Conservation (phyloP, 2,329 filamentous ascomycete species). For the Trichophyton benhamiae region DNA sequence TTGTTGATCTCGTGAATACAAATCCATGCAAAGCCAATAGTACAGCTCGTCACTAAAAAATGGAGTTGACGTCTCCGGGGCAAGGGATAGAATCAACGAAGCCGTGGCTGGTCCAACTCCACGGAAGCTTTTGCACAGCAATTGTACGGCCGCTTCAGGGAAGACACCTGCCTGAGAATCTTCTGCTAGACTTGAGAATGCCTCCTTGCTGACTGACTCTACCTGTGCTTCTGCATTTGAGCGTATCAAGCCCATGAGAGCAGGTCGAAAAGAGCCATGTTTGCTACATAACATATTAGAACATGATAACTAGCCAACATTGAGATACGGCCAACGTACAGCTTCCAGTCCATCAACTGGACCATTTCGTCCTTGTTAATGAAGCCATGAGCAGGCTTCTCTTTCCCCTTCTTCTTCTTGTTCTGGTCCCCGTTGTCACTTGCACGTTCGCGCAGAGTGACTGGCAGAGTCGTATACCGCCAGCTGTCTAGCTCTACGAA, state of each 20-base stretch:
- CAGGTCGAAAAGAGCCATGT: conserved; percentile 30
- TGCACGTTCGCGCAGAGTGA: conserved; percentile 13
- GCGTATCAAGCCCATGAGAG: conserved; percentile 30
- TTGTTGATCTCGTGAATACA: conserved; percentile 5
- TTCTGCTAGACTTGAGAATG: conserved; percentile 15
- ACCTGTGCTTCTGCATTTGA: conserved; percentile 22
- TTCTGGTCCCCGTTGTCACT: background rate
- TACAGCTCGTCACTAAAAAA: conserved; percentile 36
- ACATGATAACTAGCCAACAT: background rate
- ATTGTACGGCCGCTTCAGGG: conserved; percentile 23
- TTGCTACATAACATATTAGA: conserved; percentile 19
- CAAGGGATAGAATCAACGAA: conserved; percentile 30
- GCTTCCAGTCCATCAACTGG: conserved; percentile 34
- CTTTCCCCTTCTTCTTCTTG: conserved; percentile 4
- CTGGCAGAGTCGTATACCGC: conserved; percentile 27
- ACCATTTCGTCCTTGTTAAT: conserved; percentile 27
- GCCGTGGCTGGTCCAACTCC: conserved; percentile 34
- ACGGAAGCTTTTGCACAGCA: conserved; percentile 25
- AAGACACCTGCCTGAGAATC: conserved; percentile 15
- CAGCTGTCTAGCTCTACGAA: conserved; percentile 27
- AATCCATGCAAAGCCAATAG: conserved; percentile 27
- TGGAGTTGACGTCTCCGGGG: conserved; percentile 17
- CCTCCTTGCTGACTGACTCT: conserved; percentile 18
- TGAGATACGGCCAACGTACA: conserved; percentile 20
- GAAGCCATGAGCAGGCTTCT: conserved; percentile 8